Base-by-base conservation (phyloP, 2,329 filamentous ascomycete species). In the Penicillium verrucosum region DNA sequence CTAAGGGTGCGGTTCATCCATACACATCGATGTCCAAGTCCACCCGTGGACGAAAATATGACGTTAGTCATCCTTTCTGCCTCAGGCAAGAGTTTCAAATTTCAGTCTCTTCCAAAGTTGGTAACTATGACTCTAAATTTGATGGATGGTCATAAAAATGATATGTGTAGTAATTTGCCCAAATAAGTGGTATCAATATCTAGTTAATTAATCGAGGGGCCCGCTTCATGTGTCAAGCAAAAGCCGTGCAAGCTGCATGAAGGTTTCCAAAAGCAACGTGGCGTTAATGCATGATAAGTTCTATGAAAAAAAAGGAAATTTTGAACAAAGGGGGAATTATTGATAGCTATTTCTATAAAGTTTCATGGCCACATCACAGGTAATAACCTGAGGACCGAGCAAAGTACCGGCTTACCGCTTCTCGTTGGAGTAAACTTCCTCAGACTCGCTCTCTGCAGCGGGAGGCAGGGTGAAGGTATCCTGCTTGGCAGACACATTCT, bases 401-500 rank as follows among this genome's bases (percentile, higher is more conserved):
- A 34, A 34, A 25, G 8, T 10, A 11, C 16, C 21, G 18, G 21
- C 21, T 25, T 63, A 60, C 5, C 56, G 56, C 59, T 69, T 69
- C 56, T 70, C 67, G 41, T 66, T 62, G n/a, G 50, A 59, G 38
- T 36, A 57, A 21, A 58, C 59, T 25, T 61, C 64, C 12, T 60
- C 59, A 1, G 64, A 67, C 27, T 62, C 65, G 23, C 60, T 64
- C 46, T 67, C 65, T 3, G 73, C 73, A 41, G 73, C 68, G 2
- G 73, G 73, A 46, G 73, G 73, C 21, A 75, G 56, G 4, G 63
- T 60, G 54, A 74, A 71, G 54, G 66, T 67, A 48, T 73, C 71
- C 29, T 68, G 60, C 57, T 68, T 71, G 47, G 60, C 58, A 10
- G 62, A 34, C 30, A 55, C 51, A 23, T 63, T 58, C 60, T 73